Percentiles rank a stretch among this genome's conserved stretches.
These are phyloP conservation scores for Fusarium sp. DNA, from an alignment of 2,329 filamentous ascomycete species.

Conservation along the genomic window DNA sequence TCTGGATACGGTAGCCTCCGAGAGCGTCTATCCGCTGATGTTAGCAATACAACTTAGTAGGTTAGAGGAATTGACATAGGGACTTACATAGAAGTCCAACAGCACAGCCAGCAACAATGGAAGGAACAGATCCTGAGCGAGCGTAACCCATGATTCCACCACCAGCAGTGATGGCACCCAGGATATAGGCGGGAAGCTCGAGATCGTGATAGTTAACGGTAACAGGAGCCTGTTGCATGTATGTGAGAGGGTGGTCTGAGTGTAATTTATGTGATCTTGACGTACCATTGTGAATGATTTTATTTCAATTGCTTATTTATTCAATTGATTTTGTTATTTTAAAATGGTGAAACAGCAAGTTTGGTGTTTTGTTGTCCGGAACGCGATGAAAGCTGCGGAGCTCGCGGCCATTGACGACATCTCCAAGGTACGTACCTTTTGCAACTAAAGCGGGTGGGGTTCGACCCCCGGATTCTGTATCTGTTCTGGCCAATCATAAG, in stretches of 20 bases:
- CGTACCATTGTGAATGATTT: conserved; percentile 22
- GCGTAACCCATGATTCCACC: conserved; percentile 91
- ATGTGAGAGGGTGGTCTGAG: not conserved
- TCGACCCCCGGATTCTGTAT: conserved; percentile 25
- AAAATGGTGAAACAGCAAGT: conserved; percentile 2
- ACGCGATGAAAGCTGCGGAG: conserved; percentile 12
- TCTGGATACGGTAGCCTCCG: conserved; percentile 83
- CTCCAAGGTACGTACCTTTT: conserved; percentile 11
- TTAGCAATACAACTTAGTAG: not conserved
- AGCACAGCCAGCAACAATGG: conserved; percentile 83
- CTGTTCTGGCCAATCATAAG: conserved; percentile 50
- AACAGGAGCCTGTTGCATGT: conserved; percentile 11
- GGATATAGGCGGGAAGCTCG: conserved; percentile 76
- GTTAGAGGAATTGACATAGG: not conserved
- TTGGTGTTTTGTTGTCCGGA: conserved; percentile 1
- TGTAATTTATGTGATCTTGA: not conserved
- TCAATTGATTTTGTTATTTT: not conserved
- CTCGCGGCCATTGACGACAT: conserved; percentile 40
- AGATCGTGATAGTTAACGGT: conserved; percentile 43
- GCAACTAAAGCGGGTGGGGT: conserved; percentile 7
- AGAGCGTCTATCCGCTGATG: conserved; percentile 69
- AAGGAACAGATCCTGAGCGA: conserved; percentile 87
- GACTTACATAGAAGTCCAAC: conserved; percentile 77
- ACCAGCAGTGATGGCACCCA: conserved; percentile 84
- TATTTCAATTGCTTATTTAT: not conserved